Base-by-base conservation (phyloP, 371 early-diverging fungal genomes). In the Capniomyces stellatus region DNA sequence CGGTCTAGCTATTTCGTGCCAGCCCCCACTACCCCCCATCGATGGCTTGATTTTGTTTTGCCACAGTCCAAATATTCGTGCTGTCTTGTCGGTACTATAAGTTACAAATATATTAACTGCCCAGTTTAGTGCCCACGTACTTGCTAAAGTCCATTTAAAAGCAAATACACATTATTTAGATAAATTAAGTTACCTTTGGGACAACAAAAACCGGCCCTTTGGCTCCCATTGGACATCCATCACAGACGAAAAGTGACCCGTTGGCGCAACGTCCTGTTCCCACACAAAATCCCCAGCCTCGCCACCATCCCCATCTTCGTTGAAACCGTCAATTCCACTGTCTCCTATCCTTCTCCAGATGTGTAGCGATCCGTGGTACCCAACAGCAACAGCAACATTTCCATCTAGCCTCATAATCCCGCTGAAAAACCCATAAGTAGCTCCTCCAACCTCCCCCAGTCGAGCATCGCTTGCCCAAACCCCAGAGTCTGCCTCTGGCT, bases 1-100 rank as follows among this genome's bases (percentile, higher is more conserved):
- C 15, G 98, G 89, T 3, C 98, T 74, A 1, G 89, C 87, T 54
- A 92, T 77, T 65, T 97, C 98, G 58, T 87, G 89, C 95, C 93
- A 94, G 2, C 81, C 76, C 0, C 58, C 55, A 0, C 70, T 50
- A 1, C 54, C 15, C 31, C 15, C 58, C 30, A 8, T 59, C 64
- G 1, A 60, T 54, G 15, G 56, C n/a, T 3, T 48, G 39, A 46
- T 25, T 8, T 55, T 56, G 12, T 39, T 25, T 30, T 30, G 27
- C 86, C 91, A 88, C 8, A 78, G 80, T 0, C 87, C 80, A 71
- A 75, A 85, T 31, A 93, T 58, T 18, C 97, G 75, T 0, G 91
- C 69, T 0, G 94, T 92, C 66, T 93, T 92, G 68, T 97, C 97
- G 29, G 79, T 62, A 61, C 88, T 85, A 53, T 30, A 25, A 1